Percentiles rank a stretch among this genome's conserved stretches.
These are phyloP conservation scores for Calocera viscosa DNA, from an alignment of 768 basidiomycete genomes.

Conservation along the genomic window DNA sequence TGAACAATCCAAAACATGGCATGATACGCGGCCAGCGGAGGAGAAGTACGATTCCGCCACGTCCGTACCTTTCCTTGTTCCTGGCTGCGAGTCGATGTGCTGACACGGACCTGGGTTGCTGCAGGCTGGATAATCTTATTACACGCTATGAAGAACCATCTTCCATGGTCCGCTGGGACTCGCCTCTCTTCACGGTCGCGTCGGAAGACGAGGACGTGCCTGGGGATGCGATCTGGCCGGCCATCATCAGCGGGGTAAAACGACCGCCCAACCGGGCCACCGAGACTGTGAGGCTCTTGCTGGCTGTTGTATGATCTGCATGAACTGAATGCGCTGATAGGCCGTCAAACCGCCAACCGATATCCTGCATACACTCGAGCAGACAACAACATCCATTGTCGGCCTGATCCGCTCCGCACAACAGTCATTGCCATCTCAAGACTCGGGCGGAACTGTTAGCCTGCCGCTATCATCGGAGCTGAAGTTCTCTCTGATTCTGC, in stretches of 20 bases:
- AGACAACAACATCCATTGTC: constrained; percentile 57
- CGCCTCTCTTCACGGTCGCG: constrained; percentile 76
- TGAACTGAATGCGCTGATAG: constrained; percentile 31
- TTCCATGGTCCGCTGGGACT: constrained; percentile 98
- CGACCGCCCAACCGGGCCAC: constrained; percentile 85
- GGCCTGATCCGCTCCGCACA: constrained; percentile 58
- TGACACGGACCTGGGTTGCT: not conserved
- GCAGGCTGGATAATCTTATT: constrained; percentile 73
- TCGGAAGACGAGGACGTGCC: constrained; percentile 61
- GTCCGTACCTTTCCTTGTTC: constrained; percentile 35
- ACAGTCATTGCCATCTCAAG: constrained; percentile 34
- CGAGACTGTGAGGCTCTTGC: constrained; percentile 41
- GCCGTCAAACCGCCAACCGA: constrained; percentile 72
- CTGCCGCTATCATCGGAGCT: constrained; percentile 34
- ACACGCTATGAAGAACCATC: constrained; percentile 91
- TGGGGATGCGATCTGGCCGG: constrained; percentile 61
- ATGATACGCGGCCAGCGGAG: constrained; percentile 39
- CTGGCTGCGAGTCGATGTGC: constrained; percentile 7
- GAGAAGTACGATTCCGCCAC: constrained; percentile 54
- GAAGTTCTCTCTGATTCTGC: constrained; percentile 43
- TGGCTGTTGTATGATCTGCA: not conserved
- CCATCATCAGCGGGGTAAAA: constrained; percentile 62
- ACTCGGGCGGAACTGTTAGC: constrained; percentile 41
- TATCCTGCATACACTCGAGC: constrained; percentile 75
- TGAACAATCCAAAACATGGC: constrained; percentile 68